Base-by-base conservation (phyloP, 805 yeast species). In the Candida takata region DNA sequence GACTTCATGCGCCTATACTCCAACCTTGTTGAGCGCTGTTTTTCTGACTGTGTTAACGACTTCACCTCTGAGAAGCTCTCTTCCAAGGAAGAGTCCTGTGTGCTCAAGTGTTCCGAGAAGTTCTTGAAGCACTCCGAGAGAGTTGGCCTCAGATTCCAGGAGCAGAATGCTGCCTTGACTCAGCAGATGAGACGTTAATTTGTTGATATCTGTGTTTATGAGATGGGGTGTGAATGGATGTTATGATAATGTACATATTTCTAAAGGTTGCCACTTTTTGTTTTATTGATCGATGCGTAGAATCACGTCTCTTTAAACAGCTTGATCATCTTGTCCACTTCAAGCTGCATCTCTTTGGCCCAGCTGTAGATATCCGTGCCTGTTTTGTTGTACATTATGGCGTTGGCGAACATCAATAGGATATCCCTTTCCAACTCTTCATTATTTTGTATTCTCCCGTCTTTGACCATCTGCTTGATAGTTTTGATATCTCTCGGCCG, bases 101-200 rank as follows among this genome's bases (percentile, higher is more conserved):
- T 92, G 44, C 69, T 77, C 70, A 84, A 83, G 64, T 92, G 99
- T 63, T 82, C 96, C 33, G 97, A 90, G 65, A 92, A 92, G 72
- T 92, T 92, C 77, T 74, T 92, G 69, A 92, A 92, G 62, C 97
- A 90, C 71, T 79, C 90, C 63, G 98, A 92, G 69, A 81, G 99
- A 62, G 95, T 92, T 39, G 99, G 98, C 30, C 90, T 84, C 65
- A 80, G 97, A 67, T 92, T 92, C 90, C 97, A 90, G 67, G 98
- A 90, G 60, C 97, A 90, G 65, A 92, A 92, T 41, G 84, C 83
- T 40, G 65, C 79, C 47, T 65, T 83, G 69, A 79, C 82, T 71
- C 84, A 83, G 61, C 79, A 75, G 64, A 65, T 79, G 70, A 65
- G 69, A 53, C 52, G 52, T 40, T 52, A 42, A 14, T 5, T n/a